phyloP scores from a whole-genome alignment of 2,329 filamentous ascomycete genomes.

The Biscogniauxia mediterranea region DNA sequence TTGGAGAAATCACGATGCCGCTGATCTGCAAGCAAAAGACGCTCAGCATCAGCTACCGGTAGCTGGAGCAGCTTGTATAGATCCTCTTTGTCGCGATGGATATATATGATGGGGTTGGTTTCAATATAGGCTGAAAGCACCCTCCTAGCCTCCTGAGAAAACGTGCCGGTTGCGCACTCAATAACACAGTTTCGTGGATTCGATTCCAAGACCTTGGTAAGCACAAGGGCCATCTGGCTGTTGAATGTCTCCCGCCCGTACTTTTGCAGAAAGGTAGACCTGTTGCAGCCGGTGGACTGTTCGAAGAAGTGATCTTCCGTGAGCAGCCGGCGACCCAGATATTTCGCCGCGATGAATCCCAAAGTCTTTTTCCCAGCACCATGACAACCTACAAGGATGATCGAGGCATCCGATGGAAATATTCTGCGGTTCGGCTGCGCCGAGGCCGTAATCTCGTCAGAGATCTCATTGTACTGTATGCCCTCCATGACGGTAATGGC shows the following conservation, averaged over 20 bases:
- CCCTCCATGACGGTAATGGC: conserved; percentile 20
- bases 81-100: conserved; percentile 63
- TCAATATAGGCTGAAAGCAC: conserved; percentile 59
- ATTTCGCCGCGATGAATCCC: conserved; percentile 69
- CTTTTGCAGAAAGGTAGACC: conserved; percentile 57
- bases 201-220: conserved; percentile 58
- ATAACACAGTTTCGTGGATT: conserved; percentile 64
- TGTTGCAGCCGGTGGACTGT: conserved; percentile 59
- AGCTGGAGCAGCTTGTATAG: conserved; percentile 57
- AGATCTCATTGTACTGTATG: conserved; percentile 16
- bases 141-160: conserved; percentile 58
- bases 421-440: conserved; percentile 35
- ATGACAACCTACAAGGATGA: conserved; percentile 68
- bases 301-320: conserved; percentile 68
- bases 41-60: conserved; percentile 47
- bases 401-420: conserved; percentile 61
- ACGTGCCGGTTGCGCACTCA: conserved; percentile 63
- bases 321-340: conserved; percentile 63
- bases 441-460: conserved; percentile 10
- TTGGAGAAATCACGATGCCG: conserved; percentile 65
- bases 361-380: conserved; percentile 72
- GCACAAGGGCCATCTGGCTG: conserved; percentile 57
- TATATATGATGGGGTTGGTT: conserved; percentile 67
- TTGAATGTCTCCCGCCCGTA: conserved; percentile 63
- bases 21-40: conserved; percentile 53